Evolutionary conservation across 2,329 filamentous ascomycete genomes (phyloP).

Genomic region (Rutstroemia sp.): DNA sequence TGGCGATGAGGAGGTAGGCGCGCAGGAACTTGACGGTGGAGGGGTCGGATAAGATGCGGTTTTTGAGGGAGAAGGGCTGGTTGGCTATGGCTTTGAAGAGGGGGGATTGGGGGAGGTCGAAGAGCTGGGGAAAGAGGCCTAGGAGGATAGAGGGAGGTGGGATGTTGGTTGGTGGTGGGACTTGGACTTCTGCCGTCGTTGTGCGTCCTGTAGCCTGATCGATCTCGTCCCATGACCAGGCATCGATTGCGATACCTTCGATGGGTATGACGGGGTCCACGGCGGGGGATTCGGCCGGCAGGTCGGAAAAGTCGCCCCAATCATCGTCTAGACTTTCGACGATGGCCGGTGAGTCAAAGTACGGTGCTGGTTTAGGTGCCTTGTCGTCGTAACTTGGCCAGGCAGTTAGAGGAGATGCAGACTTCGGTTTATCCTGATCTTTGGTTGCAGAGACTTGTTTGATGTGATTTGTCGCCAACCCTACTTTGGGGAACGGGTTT

Average conservation of each 20-base stretch:
- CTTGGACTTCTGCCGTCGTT: not conserved
- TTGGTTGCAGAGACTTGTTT: slow-evolving; percentile 26
- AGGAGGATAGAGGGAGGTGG: slow-evolving; percentile 82
- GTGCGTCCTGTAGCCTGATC: slow-evolving; percentile 17
- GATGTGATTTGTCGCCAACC: slow-evolving; percentile 36
- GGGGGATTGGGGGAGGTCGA: slow-evolving; percentile 55
- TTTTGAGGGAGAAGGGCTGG: slow-evolving; percentile 49
- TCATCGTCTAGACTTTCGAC: slow-evolving; percentile 37
- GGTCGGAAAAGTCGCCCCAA: slow-evolving; percentile 47
- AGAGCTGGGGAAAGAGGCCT: slow-evolving; percentile 64
- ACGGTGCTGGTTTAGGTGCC: slow-evolving; percentile 15
- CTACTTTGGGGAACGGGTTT: slow-evolving; percentile 45
- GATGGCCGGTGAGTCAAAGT: slow-evolving; percentile 22
- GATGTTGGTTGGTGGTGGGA: slow-evolving; percentile 55
- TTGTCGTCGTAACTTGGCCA: slow-evolving; percentile 24
- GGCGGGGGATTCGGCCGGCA: slow-evolving; percentile 24
- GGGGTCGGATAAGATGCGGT: slow-evolving; percentile 55
- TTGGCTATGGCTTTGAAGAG: slow-evolving; percentile 60
- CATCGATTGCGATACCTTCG: slow-evolving; percentile 15
- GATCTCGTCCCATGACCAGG: slow-evolving; percentile 28
- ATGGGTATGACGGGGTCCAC: slow-evolving; percentile 9
- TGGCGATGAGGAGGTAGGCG: slow-evolving; percentile 55
- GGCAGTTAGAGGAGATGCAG: slow-evolving; percentile 25
- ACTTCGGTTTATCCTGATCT: slow-evolving; percentile 28
- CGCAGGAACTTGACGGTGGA: slow-evolving; percentile 55